phyloP scores from a whole-genome alignment of 352 stramenopile species.

The Pythium scleroteichum region DNA sequence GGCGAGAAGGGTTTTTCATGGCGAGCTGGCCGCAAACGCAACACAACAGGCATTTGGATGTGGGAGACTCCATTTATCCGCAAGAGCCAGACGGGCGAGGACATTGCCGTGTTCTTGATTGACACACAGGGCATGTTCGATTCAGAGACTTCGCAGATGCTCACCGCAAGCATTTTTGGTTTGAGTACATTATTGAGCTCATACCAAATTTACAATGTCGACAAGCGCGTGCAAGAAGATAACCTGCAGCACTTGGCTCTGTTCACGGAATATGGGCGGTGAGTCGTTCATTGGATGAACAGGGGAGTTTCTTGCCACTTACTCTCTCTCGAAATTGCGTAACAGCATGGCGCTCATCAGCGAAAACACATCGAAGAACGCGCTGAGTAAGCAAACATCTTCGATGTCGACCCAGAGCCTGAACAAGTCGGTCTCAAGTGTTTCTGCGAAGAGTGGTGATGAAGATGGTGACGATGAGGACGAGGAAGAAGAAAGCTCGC shows the following conservation, averaged over 20 bases:
- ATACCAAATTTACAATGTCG: conserved; percentile 99
- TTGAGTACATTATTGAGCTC: conserved; percentile 95
- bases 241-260: conserved; percentile 98
- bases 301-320: not conserved
- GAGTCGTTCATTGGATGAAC: conserved; percentile 37
- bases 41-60: conserved; percentile 99
- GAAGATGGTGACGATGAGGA: conserved; percentile 26
- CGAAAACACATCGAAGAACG: conserved; percentile 31
- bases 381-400: conserved; percentile 25
- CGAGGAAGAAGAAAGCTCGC: conserved; percentile 31
- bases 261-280: conserved; percentile 99
- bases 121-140: conserved; percentile 99
- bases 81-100: conserved; percentile 80
- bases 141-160: conserved; percentile 97
- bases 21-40: conserved; percentile 94
- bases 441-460: conserved; percentile 34
- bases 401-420: conserved; percentile 25
- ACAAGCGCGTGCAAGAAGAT: conserved; percentile 99
- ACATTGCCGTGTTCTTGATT: conserved; percentile 96
- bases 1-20: conserved; percentile 94
- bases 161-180: conserved; percentile 99
- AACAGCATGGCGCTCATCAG: conserved; percentile 68
- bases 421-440: conserved; percentile 43
- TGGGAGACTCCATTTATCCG: conserved; percentile 98
- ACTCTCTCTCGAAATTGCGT: not conserved